These are phyloP conservation scores for Hawksworthiomyces lignivorus DNA, from an alignment of 2,329 filamentous ascomycete species.

Conservation along the genomic window DNA sequence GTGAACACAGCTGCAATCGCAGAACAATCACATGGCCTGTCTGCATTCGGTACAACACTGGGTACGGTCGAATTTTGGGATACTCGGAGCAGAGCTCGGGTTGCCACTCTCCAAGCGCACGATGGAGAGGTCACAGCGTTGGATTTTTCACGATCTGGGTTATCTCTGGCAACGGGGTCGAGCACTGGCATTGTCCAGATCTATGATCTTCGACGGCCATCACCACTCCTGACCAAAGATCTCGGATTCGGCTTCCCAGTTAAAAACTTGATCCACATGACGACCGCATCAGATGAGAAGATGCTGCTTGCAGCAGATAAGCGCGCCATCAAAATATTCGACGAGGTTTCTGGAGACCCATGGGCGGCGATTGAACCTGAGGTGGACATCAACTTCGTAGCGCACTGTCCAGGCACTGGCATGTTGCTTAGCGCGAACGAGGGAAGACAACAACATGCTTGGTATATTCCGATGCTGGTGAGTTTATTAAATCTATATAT, in stretches of 20 bases:
- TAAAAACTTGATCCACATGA: constrained; percentile 69
- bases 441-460: constrained; percentile 87
- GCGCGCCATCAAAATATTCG: constrained; percentile 95
- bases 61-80: constrained; percentile 99
- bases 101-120: constrained; percentile 64
- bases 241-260: constrained; percentile 94
- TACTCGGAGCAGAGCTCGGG: constrained; percentile 70
- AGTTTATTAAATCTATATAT: background rate
- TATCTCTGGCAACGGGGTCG: constrained; percentile 81
- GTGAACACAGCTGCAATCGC: constrained; percentile 85
- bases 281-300: constrained; percentile 65
- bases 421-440: constrained; percentile 98
- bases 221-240: constrained; percentile 82
- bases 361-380: constrained; percentile 96
- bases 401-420: constrained; percentile 83
- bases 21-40: constrained; percentile 79
- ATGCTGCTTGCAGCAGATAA: constrained; percentile 92
- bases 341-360: constrained; percentile 69
- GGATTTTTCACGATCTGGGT: constrained; percentile 74
- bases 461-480: constrained; percentile 19
- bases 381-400: constrained; percentile 90
- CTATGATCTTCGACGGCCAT: constrained; percentile 84
- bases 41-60: constrained; percentile 87
- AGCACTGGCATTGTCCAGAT: constrained; percentile 81
- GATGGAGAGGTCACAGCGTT: constrained; percentile 76